Evolutionary conservation across 495 filamentous ascomycete species (phyloP).

Genomic region (Penicillium soppii): DNA sequence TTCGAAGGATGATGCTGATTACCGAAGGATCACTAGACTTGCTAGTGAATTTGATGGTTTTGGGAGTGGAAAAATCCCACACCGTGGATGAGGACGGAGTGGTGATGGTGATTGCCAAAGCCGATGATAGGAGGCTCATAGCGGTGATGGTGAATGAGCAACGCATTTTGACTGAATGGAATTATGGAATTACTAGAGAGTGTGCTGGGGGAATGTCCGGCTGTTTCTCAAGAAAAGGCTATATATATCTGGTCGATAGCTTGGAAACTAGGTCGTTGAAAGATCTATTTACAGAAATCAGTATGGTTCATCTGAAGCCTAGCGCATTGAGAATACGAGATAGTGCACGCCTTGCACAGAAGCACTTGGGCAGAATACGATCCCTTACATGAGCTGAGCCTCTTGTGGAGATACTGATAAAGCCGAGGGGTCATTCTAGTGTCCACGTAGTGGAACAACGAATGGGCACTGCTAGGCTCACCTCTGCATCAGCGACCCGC

Average conservation of each 20-base stretch:
- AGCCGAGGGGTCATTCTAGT: not conserved
- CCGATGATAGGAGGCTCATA: constrained; percentile 12
- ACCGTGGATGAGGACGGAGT: constrained; percentile 7
- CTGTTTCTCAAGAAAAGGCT: not conserved
- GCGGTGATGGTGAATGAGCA: constrained; percentile 10
- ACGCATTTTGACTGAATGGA: constrained; percentile 11
- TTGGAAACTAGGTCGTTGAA: constrained; percentile 1
- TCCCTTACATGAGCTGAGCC: constrained; percentile 1
- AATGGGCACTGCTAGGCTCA: not conserved
- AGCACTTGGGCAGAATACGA: constrained; percentile 5
- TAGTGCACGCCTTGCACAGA: not conserved
- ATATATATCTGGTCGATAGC: not conserved
- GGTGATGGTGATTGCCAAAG: constrained; percentile 13
- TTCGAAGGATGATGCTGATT: constrained; percentile 15
- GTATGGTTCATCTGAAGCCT: constrained; percentile 1
- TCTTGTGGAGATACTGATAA: not conserved
- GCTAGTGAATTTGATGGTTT: constrained; percentile 17
- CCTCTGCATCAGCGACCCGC: constrained; percentile 4
- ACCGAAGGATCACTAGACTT: constrained; percentile 8
- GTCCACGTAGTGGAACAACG: constrained; percentile 8
- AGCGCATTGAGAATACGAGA: constrained; percentile 14
- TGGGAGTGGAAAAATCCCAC: constrained; percentile 17
- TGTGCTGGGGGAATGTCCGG: not conserved
- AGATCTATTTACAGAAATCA: constrained; percentile 3
- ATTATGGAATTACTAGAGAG: constrained; percentile 5